Conservation (phyloP, 2,329 filamentous ascomycete genomes). For the Periconia sp. region DNA sequence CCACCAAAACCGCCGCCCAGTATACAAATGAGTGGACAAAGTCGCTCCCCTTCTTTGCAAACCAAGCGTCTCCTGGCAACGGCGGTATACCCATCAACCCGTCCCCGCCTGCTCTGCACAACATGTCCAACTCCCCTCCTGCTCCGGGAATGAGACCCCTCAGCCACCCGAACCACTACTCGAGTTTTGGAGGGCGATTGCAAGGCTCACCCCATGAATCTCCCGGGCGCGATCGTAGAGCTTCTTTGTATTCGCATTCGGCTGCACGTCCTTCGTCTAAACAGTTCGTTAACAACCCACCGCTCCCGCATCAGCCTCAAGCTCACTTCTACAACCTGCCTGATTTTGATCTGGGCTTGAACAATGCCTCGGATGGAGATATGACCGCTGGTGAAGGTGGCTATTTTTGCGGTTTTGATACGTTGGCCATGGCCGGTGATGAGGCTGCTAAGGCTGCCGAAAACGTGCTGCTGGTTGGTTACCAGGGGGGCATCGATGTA, state of each 20-base stretch:
- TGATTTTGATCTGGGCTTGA: constrained; percentile 66
- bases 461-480: constrained; percentile 74
- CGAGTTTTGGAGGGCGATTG: constrained; percentile 44
- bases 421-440: constrained; percentile 54
- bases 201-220: constrained; percentile 36
- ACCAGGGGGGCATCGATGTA: constrained; percentile 77
- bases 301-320: constrained; percentile 73
- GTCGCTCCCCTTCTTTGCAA: constrained; percentile 46
- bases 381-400: constrained; percentile 67
- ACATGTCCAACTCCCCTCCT: constrained; percentile 44
- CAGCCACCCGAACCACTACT: constrained; percentile 51
- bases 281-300: constrained; percentile 57
- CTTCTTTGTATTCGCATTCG: constrained; percentile 57
- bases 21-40: constrained; percentile 52
- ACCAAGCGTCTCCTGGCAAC: constrained; percentile 42
- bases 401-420: constrained; percentile 82
- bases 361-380: constrained; percentile 49
- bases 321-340: constrained; percentile 76
- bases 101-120: constrained; percentile 44
- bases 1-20: constrained; percentile 40
- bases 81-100: constrained; percentile 48
- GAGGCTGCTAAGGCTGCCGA: constrained; percentile 51
- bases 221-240: constrained; percentile 45
- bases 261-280: constrained; percentile 45
- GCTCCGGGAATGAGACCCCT: constrained; percentile 36